These are phyloP conservation scores for Fraxinus pennsylvanica DNA, from an alignment of 257 asterid genomes.

Conservation along the genomic window DNA sequence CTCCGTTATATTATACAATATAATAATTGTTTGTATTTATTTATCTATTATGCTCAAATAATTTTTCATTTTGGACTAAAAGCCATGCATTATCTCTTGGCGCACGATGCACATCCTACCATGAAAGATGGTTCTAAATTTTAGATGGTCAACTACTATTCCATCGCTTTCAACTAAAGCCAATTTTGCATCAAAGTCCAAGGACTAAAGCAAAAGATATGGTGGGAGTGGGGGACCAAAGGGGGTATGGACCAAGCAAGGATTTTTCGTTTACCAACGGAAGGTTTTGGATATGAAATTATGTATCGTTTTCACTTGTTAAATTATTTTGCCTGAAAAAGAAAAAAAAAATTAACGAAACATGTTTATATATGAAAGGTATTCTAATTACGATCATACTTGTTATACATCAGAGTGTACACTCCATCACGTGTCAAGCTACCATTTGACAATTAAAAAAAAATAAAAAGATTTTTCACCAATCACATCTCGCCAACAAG, in stretches of 20 bases:
- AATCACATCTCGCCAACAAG: too few species aligned
- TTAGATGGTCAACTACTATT: conserved; percentile 13
- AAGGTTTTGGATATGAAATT: not conserved
- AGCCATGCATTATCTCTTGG: not conserved
- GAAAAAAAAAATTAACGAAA: not conserved
- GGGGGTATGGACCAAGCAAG: not conserved
- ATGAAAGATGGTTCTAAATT: not conserved
- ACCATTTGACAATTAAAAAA: too few species aligned
- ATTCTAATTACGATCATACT: too few species aligned
- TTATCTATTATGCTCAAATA: too few species aligned
- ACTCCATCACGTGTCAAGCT: too few species aligned
- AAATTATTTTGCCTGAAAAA: too few species aligned
- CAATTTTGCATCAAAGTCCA: not conserved
- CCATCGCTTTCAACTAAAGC: conserved; percentile 12
- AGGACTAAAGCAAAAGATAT: conserved; percentile 7
- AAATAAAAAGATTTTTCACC: too few species aligned
- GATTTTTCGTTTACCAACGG: conserved; percentile 8
- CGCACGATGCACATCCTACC: not conserved
- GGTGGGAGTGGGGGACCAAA: not conserved
- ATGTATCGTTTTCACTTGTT: too few species aligned
- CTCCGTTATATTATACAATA: too few species aligned
- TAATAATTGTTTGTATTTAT: too few species aligned
- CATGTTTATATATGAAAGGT: not conserved
- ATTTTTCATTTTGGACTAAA: too few species aligned
- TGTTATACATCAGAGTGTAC: too few species aligned